Percentiles rank a stretch among this genome's conserved stretches.
Conservation (phyloP, 805 yeast genomes). For the Candida khao-thaluensis region DNA sequence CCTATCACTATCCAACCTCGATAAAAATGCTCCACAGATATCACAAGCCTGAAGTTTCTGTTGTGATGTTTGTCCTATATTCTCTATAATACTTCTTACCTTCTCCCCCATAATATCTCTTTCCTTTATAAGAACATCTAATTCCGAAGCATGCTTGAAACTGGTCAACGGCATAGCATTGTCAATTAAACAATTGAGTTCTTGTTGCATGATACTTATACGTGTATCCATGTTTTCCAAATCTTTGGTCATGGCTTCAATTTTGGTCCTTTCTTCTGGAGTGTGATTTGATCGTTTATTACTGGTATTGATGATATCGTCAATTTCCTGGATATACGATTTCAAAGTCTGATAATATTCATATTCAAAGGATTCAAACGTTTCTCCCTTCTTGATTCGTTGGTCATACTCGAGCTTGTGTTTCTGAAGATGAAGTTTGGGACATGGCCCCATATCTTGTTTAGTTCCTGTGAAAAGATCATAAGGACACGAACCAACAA, state of each 20-base stretch:
- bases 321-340: slow-evolving; percentile 54
- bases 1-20: slow-evolving; percentile 82
- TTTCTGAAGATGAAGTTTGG: slow-evolving; percentile 70
- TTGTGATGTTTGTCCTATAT: slow-evolving; percentile 79
- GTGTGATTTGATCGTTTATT: slow-evolving; percentile 67
- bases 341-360: slow-evolving; percentile 52
- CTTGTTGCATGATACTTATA: slow-evolving; percentile 67
- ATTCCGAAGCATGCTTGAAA: slow-evolving; percentile 45
- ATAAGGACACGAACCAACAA: slow-evolving; percentile 86
- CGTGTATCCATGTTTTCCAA: slow-evolving; percentile 60
- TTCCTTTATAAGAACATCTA: slow-evolving; percentile 45
- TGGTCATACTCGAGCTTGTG: slow-evolving; percentile 68
- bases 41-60: slow-evolving; percentile 90
- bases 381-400: slow-evolving; percentile 38
- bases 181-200: slow-evolving; percentile 52
- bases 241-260: slow-evolving; percentile 52
- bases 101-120: slow-evolving; percentile 54
- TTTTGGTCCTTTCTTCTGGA: slow-evolving; percentile 66
- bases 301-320: slow-evolving; percentile 62
- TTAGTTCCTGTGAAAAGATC: slow-evolving; percentile 82
- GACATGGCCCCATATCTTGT: slow-evolving; percentile 79
- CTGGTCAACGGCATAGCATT: slow-evolving; percentile 53
- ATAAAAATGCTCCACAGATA: slow-evolving; percentile 84
- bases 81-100: slow-evolving; percentile 62
- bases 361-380: slow-evolving; percentile 50